These are phyloP conservation scores for Colletotrichum nymphaeae DNA, from an alignment of 2,329 filamentous ascomycete species.

Conservation along the genomic window DNA sequence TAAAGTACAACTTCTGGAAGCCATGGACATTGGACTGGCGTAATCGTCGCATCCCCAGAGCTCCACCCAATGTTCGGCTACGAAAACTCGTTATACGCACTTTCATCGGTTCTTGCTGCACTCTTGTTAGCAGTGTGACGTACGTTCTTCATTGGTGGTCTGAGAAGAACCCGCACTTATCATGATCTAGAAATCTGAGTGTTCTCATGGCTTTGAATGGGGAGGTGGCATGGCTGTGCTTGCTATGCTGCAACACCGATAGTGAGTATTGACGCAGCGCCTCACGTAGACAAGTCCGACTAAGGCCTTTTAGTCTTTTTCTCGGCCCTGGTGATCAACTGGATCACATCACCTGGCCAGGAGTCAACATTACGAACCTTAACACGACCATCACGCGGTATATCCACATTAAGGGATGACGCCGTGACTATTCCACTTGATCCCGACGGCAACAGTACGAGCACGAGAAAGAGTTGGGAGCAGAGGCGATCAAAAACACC, in stretches of 20 bases:
- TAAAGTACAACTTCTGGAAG: slow-evolving; percentile 31
- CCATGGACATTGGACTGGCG: slow-evolving; percentile 31
- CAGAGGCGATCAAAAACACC: not conserved
- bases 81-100: slow-evolving; percentile 25
- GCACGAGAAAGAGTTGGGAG: slow-evolving; percentile 14
- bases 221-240: slow-evolving; percentile 25
- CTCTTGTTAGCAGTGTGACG: slow-evolving; percentile 19
- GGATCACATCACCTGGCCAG: slow-evolving; percentile 23
- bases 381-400: slow-evolving; percentile 11
- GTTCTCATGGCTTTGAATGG: slow-evolving; percentile 18
- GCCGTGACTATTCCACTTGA: slow-evolving; percentile 19
- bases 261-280: not conserved
- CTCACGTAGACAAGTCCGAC: not conserved
- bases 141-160: not conserved
- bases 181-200: not conserved
- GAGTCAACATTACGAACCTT: slow-evolving; percentile 23
- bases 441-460: slow-evolving; percentile 8
- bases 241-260: slow-evolving; percentile 27
- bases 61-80: slow-evolving; percentile 18
- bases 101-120: slow-evolving; percentile 30
- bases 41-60: slow-evolving; percentile 13
- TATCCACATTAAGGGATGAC: slow-evolving; percentile 7
- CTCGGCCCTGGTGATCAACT: slow-evolving; percentile 30
- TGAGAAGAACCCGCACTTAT: not conserved
- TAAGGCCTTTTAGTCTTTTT: not conserved